Conservation (phyloP, 2,329 filamentous ascomycete genomes). For the Aureobasidium lini region DNA sequence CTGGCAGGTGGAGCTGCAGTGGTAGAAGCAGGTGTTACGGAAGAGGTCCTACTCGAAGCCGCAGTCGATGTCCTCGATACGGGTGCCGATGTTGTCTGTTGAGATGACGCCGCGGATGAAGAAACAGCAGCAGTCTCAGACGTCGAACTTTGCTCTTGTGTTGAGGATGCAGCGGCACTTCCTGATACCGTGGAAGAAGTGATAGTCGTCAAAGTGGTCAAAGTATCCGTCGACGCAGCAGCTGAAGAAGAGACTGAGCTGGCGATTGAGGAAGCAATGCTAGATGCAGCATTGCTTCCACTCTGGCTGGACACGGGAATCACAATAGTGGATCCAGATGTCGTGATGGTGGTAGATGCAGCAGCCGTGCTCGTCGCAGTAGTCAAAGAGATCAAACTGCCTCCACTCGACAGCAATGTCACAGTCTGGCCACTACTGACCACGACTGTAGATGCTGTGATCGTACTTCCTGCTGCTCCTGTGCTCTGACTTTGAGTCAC, state of each 20-base stretch:
- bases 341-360: background rate
- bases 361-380: background rate
- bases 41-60: background rate
- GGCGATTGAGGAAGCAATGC: background rate
- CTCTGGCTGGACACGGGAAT: constrained; percentile 12
- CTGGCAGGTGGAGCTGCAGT: background rate
- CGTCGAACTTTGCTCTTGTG: background rate
- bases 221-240: background rate
- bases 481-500: background rate
- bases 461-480: background rate
- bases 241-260: background rate
- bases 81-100: background rate
- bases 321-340: background rate
- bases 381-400: background rate
- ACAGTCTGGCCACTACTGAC: background rate
- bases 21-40: background rate
- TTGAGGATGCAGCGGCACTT: background rate
- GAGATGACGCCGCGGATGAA: background rate
- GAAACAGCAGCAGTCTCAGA: background rate
- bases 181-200: background rate
- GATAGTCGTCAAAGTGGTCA: background rate
- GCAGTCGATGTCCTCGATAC: background rate
- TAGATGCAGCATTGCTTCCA: background rate
- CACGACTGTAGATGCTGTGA: background rate
- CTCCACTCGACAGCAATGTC: background rate